A percentile compares a stretch with the other conserved stretches of the same genome.
Conservation (phyloP, 1,284 basidiomycete species). For the Ustilago bromivora region DNA sequence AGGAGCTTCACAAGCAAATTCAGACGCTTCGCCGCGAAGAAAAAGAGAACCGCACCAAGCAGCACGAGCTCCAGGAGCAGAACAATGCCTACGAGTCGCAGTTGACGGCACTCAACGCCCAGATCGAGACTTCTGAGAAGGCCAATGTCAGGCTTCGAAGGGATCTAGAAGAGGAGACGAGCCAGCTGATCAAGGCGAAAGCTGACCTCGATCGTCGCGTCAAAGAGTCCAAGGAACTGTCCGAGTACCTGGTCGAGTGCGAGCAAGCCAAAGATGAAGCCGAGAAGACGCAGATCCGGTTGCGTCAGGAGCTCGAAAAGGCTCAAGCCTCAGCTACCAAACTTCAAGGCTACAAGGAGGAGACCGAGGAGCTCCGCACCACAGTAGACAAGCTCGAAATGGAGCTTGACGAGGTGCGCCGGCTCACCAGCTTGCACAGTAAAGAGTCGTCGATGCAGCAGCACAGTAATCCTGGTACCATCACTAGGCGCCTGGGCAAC, state of each 20-base stretch:
- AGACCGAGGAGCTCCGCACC: slow-evolving; percentile 27
- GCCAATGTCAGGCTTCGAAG: slow-evolving; percentile 34
- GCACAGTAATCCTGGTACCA: slow-evolving; percentile 36
- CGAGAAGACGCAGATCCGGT: slow-evolving; percentile 13
- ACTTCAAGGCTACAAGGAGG: slow-evolving; percentile 42
- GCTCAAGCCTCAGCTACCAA: slow-evolving; percentile 22
- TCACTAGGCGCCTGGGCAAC: slow-evolving; percentile 37
- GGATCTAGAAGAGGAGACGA: slow-evolving; percentile 45
- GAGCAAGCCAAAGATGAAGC: slow-evolving; percentile 34
- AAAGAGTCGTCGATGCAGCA: slow-evolving; percentile 67
- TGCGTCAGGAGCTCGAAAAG: slow-evolving; percentile 42
- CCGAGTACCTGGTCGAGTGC: slow-evolving; percentile 42
- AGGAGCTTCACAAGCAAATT: slow-evolving; percentile 44
- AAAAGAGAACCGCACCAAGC: slow-evolving; percentile 38
- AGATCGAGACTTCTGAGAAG: slow-evolving; percentile 41
- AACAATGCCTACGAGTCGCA: slow-evolving; percentile 40
- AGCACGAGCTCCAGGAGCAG: slow-evolving; percentile 41
- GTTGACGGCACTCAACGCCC: slow-evolving; percentile 34
- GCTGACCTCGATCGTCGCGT: slow-evolving; percentile 37
- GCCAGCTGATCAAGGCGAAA: slow-evolving; percentile 33
- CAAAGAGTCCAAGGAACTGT: slow-evolving; percentile 41
- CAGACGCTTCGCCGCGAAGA: slow-evolving; percentile 44
- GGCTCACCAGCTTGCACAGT: slow-evolving; percentile 35
- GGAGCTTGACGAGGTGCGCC: slow-evolving; percentile 45
- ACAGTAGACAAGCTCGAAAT: slow-evolving; percentile 48